Conservation (phyloP, 148 eudicot genomes). For the Camellia japonica region DNA sequence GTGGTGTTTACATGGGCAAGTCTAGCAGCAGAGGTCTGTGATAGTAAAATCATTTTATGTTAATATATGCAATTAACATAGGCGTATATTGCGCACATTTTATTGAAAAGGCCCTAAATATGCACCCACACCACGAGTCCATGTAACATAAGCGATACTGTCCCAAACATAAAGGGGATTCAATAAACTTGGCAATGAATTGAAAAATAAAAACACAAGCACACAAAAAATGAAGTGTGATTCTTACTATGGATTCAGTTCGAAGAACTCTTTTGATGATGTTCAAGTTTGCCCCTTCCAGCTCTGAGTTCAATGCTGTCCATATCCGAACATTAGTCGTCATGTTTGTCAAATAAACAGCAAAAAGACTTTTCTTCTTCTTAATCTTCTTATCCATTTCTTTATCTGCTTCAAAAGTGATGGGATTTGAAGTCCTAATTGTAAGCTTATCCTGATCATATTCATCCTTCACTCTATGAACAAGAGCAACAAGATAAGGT, state of each 20-base stretch:
- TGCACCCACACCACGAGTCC: no score
- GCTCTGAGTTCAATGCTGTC: conserved; percentile 29
- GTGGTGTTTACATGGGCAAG: no score
- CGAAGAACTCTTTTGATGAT: conserved; percentile 23
- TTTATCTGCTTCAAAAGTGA: neutral
- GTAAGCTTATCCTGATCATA: conserved; percentile 12
- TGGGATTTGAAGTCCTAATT: conserved; percentile 19
- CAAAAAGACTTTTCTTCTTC: conserved; percentile 20
- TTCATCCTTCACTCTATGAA: conserved; percentile 1
- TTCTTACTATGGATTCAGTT: conserved; percentile 26
- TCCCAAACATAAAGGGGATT: no score
- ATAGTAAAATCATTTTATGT: no score
- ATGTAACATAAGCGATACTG: no score
- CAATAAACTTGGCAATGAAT: no score
- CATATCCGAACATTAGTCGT: conserved; percentile 45
- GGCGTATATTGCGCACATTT: no score
- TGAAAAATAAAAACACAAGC: no score
- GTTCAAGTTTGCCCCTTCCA: conserved; percentile 9
- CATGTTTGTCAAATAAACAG: conserved; percentile 36
- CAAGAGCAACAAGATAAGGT: conserved; percentile 29
- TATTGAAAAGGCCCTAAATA: no score
- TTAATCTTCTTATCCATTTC: neutral
- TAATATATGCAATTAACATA: no score
- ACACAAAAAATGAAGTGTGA: neutral
- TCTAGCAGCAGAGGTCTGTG: no score